Conservation (phyloP, 2,329 filamentous ascomycete genomes). For the Coniochaeta hoffmannii region DNA sequence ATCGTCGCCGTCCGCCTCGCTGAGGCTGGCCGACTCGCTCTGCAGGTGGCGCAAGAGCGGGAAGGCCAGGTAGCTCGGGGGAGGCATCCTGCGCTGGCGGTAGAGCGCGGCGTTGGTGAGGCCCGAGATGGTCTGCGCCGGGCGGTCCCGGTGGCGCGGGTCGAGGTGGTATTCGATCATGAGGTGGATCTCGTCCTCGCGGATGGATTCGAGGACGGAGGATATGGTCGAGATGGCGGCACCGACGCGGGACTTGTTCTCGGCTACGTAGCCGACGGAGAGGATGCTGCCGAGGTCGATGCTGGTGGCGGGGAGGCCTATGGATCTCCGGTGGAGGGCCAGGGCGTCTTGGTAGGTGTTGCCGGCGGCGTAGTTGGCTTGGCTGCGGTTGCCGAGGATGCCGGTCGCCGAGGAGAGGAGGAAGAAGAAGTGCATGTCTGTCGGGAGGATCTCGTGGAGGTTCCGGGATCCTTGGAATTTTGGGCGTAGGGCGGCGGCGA, state of each 20-base stretch:
- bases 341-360: slow-evolving; percentile 44
- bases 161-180: slow-evolving; percentile 13
- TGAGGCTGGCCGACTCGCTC: not conserved
- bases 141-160: not conserved
- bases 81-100: slow-evolving; percentile 6
- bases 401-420: slow-evolving; percentile 47
- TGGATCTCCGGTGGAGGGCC: slow-evolving; percentile 15
- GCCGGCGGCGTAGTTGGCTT: slow-evolving; percentile 51
- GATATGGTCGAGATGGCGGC: slow-evolving; percentile 10
- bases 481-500: slow-evolving; percentile 33
- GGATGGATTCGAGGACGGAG: slow-evolving; percentile 7
- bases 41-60: slow-evolving; percentile 4
- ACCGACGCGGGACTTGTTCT: slow-evolving; percentile 7
- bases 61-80: slow-evolving; percentile 12
- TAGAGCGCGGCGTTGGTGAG: slow-evolving; percentile 12
- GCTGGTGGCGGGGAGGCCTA: not conserved
- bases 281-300: not conserved
- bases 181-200: slow-evolving; percentile 13
- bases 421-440: slow-evolving; percentile 34
- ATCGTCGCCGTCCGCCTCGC: not conserved
- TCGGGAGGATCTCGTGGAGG: slow-evolving; percentile 30
- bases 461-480: slow-evolving; percentile 45
- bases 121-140: slow-evolving; percentile 11
- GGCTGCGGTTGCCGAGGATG: slow-evolving; percentile 48
- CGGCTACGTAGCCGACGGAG: slow-evolving; percentile 7